A percentile compares a stretch with the other conserved stretches of the same genome.
phyloP scores from a whole-genome alignment of 192 early-diverging fungal genomes.

The Coemansia sp. region DNA sequence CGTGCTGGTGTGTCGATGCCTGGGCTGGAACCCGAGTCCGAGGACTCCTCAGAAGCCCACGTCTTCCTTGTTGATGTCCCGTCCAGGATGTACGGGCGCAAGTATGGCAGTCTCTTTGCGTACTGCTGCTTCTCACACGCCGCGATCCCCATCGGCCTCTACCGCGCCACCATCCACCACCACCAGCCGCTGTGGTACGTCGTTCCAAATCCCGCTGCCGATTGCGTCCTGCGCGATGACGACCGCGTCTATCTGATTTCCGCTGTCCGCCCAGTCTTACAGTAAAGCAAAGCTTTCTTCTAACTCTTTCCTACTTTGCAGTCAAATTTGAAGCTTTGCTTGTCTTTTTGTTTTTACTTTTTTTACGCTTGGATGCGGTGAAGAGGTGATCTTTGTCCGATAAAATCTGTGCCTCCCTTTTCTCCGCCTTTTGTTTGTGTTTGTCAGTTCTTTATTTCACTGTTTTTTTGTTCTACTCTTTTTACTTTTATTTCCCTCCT shows the following conservation, averaged over 20 bases:
- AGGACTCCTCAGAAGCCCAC: constrained; percentile 13
- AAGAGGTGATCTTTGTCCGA: too few relatives aligned
- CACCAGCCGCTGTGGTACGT: constrained; percentile 59
- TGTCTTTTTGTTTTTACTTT: not conserved
- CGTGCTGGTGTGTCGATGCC: constrained; percentile 18
- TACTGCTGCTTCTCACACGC: constrained; percentile 52
- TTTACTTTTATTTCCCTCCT: not conserved
- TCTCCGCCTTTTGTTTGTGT: not conserved
- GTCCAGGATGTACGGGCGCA: constrained; percentile 36
- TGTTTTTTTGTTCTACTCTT: constrained; percentile 2
- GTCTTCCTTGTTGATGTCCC: constrained; percentile 58
- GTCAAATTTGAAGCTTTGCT: not conserved
- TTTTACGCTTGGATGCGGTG: not conserved
- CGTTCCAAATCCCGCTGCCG: constrained; percentile 59
- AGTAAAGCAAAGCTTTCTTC: constrained; percentile 13
- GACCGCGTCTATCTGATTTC: constrained; percentile 64
- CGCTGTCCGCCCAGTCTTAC: constrained; percentile 22
- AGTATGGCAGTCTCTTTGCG: constrained; percentile 56
- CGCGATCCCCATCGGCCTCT: constrained; percentile 65
- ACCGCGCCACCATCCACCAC: constrained; percentile 58
- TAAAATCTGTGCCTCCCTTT: not conserved
- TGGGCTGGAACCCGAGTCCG: constrained; percentile 5
- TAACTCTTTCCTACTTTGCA: not conserved
- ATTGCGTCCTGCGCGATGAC: constrained; percentile 53
- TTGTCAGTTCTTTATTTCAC: not conserved